Evolutionary conservation across 2,329 filamentous ascomycete genomes (phyloP).

Genomic region (Xylariomycetidae sp.): DNA sequence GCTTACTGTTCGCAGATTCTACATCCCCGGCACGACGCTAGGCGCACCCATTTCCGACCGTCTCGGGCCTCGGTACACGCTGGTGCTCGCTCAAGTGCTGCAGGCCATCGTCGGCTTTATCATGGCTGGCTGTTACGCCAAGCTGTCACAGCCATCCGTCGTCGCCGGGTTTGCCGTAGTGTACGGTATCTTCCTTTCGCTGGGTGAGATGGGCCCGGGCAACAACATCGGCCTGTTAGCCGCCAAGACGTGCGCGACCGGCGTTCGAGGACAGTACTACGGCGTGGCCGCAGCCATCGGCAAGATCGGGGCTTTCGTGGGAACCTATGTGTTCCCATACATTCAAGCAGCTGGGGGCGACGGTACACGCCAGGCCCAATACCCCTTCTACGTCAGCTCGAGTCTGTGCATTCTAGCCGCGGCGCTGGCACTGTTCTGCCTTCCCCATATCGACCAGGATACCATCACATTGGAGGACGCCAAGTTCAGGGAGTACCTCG

Average conservation of each 20-base stretch:
- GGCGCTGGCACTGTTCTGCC: constrained; percentile 55
- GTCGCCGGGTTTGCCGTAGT: constrained; percentile 75
- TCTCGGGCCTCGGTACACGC: constrained; percentile 71
- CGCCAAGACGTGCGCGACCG: constrained; percentile 82
- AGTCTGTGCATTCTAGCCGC: constrained; percentile 73
- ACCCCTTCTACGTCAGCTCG: constrained; percentile 85
- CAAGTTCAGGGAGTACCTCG: constrained; percentile 70
- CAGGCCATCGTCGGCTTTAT: constrained; percentile 82
- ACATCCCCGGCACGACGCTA: constrained; percentile 74
- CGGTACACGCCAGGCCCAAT: constrained; percentile 62
- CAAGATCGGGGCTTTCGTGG: constrained; percentile 80
- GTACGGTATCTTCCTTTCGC: constrained; percentile 71
- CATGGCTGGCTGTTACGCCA: constrained; percentile 75
- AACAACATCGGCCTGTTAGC: constrained; percentile 89
- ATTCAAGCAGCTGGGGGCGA: constrained; percentile 59
- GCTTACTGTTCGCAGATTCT: too few species aligned
- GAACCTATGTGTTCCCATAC: constrained; percentile 76
- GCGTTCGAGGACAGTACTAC: constrained; percentile 73
- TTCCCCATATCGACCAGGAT: constrained; percentile 79
- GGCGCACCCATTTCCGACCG: constrained; percentile 75
- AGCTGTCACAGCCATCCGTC: constrained; percentile 61
- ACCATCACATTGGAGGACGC: constrained; percentile 76
- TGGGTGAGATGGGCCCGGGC: constrained; percentile 80
- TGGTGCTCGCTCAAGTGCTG: constrained; percentile 64
- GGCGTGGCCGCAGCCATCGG: constrained; percentile 68